A percentile compares a stretch with the other conserved stretches of the same genome.
Conservation (phyloP, 306 rosid species). For the Cucurbita maxima region DNA sequence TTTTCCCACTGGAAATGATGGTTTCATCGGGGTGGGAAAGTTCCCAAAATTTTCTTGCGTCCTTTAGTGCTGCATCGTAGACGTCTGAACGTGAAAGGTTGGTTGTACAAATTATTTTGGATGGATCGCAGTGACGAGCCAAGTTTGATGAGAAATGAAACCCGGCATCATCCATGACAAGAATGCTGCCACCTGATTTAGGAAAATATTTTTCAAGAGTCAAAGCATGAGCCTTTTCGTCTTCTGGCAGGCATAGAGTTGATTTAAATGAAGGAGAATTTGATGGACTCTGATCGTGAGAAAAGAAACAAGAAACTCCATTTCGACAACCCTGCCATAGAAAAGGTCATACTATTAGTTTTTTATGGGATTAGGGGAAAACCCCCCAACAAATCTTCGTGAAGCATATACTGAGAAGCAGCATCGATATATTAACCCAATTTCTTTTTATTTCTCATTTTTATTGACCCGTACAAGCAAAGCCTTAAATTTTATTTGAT, state of each 20-base stretch:
- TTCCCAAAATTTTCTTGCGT: conserved; percentile 52
- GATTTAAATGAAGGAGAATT: conserved; percentile 13
- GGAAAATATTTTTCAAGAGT: conserved; percentile 38
- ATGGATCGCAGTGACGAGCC: conserved; percentile 32
- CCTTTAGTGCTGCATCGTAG: conserved; percentile 27
- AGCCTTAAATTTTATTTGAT: not conserved
- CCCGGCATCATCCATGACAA: conserved; percentile 52
- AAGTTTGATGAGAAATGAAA: conserved; percentile 36
- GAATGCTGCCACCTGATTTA: conserved; percentile 31
- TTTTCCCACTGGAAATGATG: conserved; percentile 42
- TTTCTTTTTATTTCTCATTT: not conserved
- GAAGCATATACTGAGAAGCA: not conserved
- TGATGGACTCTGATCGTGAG: conserved; percentile 38
- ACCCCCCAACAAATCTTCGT: not conserved
- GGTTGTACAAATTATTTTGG: conserved; percentile 55
- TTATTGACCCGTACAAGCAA: not conserved
- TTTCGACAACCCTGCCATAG: conserved; percentile 64
- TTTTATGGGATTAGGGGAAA: not conserved
- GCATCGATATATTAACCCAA: not conserved
- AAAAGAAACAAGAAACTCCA: conserved; percentile 51
- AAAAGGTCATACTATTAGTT: not conserved
- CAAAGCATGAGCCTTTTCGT: conserved; percentile 17
- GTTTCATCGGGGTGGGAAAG: conserved; percentile 50
- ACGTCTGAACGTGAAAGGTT: conserved; percentile 29
- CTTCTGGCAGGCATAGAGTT: conserved; percentile 40